phyloP scores from a whole-genome alignment of 805 yeast genomes.

The Sugiyamaella boreocaroliniensis region DNA sequence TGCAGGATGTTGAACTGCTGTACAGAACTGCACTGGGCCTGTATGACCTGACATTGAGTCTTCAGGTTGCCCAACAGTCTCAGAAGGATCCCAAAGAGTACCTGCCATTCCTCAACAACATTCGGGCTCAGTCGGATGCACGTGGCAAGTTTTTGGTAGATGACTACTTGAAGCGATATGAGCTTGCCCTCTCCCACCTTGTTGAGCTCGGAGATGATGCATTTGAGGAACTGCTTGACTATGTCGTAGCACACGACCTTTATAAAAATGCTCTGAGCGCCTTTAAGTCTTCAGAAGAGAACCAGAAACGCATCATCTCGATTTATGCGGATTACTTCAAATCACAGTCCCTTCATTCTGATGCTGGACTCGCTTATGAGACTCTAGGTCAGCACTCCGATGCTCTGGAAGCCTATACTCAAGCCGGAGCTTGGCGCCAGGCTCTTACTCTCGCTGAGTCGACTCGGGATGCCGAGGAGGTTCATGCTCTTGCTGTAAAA shows the following conservation, averaged over 20 bases:
- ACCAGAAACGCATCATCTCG: constrained; percentile 48
- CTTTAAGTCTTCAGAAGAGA: constrained; percentile 49
- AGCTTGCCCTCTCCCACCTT: constrained; percentile 64
- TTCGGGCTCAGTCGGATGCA: constrained; percentile 59
- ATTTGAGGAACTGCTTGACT: constrained; percentile 54
- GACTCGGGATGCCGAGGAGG: constrained; percentile 33
- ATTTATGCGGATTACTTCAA: constrained; percentile 59
- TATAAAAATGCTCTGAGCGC: constrained; percentile 62
- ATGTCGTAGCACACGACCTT: constrained; percentile 61
- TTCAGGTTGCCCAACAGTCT: constrained; percentile 87
- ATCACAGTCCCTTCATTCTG: constrained; percentile 51
- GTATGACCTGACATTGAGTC: constrained; percentile 74
- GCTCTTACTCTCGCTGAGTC: constrained; percentile 50
- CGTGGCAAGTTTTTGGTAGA: constrained; percentile 75
- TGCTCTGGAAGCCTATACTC: constrained; percentile 65
- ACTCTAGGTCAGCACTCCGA: constrained; percentile 46
- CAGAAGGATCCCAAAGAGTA: constrained; percentile 98
- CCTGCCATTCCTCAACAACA: constrained; percentile 77
- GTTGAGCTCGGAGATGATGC: constrained; percentile 27
- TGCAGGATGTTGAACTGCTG: constrained; percentile 79
- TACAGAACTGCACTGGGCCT: constrained; percentile 75
- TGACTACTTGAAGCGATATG: constrained; percentile 59
- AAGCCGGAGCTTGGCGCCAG: constrained; percentile 77
- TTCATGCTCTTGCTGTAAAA: constrained; percentile 47
- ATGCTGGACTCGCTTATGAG: constrained; percentile 77